Conservation (phyloP, 495 filamentous ascomycete genomes). For the Aspergillus heteromorphus region DNA sequence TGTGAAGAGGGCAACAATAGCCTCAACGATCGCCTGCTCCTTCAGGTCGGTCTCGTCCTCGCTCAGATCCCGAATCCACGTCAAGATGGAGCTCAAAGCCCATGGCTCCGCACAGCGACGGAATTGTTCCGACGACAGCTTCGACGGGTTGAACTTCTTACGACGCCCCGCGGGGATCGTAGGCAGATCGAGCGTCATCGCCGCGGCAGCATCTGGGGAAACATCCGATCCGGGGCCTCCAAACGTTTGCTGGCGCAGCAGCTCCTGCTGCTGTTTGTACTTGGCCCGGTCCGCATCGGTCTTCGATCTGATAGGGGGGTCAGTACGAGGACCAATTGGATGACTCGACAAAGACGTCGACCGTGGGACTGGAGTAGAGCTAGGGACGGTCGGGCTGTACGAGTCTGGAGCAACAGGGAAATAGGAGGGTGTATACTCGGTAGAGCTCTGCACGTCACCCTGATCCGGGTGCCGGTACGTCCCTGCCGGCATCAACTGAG, state of each 20-base stretch:
- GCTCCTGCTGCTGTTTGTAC: slow-evolving; percentile 55
- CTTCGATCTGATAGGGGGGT: slow-evolving; percentile 82
- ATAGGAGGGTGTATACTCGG: slow-evolving; percentile 40
- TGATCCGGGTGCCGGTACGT: slow-evolving; percentile 46
- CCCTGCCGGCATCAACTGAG: slow-evolving; percentile 52
- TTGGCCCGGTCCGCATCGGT: slow-evolving; percentile 76
- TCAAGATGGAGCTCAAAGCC: slow-evolving; percentile 82
- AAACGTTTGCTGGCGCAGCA: slow-evolving; percentile 44
- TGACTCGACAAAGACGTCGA: slow-evolving; percentile 81
- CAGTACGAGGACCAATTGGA: slow-evolving; percentile 71
- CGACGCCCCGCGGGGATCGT: slow-evolving; percentile 62
- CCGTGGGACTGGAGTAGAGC: slow-evolving; percentile 62
- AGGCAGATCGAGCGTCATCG: slow-evolving; percentile 61
- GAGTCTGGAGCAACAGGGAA: slow-evolving; percentile 41
- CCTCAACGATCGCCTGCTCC: slow-evolving; percentile 75
- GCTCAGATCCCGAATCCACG: slow-evolving; percentile 82
- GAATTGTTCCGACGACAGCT: slow-evolving; percentile 77
- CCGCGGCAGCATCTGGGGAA: slow-evolving; percentile 39
- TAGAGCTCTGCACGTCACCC: slow-evolving; percentile 24
- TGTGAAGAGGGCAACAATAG: slow-evolving; percentile 84
- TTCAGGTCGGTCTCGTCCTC: slow-evolving; percentile 81
- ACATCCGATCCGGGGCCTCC: slow-evolving; percentile 39
- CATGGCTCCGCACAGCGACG: slow-evolving; percentile 85
- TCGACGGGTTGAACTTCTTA: slow-evolving; percentile 81
- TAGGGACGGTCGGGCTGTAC: slow-evolving; percentile 41